Base-by-base conservation (phyloP, 768 basidiomycete genomes). In the Panellus pusillus region DNA sequence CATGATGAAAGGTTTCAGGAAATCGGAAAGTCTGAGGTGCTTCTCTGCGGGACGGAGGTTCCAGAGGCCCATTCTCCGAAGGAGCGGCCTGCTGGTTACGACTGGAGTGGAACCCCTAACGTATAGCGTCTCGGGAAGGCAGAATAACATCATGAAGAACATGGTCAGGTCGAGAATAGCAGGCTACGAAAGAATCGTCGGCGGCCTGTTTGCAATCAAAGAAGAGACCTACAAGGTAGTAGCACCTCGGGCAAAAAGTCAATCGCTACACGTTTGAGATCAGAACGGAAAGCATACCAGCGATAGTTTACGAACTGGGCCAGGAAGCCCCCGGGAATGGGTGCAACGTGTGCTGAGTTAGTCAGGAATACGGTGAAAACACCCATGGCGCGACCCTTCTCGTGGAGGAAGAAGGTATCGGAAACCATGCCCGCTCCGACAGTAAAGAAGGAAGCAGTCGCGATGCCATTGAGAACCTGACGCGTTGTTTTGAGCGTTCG, bases 401-500 rank as follows among this genome's bases (percentile, higher is more conserved):
- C 63, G 39, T 64, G 63, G 3, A 62, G 58, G 52, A 62, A 62
- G 43, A 64, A 64, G 31, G 51, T 54, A 44, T 64, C 63, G 7
- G 55, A 43, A 9, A 64, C 61, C 44, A 54, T 46, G 17, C 54
- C 61, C 9, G 63, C 48, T 28, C 61, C 61, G n/a, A 64, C 3
- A n/a, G 61, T 60, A 38, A 58, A 61, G 50, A 62, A 57, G 3
- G 58, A 58, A 14, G 42, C 40, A 2, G 58, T 60, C 13, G 55
- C 63, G 15, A 64, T 20, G 24, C 63, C 63, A 18, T 60, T 60
- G 18, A 64, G 46, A 3, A 61, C 55, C 58, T 60, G 36, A 27
- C 19, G 13, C 1, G 24, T 24, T 24, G 24, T 14, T 5, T n/a
- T 59, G 4, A 51, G 45, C 41, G 27, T 9, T 28, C 1, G 4